These are phyloP conservation scores for Komagataella mondaviorum DNA, from an alignment of 805 yeast species.

Conservation along the genomic window DNA sequence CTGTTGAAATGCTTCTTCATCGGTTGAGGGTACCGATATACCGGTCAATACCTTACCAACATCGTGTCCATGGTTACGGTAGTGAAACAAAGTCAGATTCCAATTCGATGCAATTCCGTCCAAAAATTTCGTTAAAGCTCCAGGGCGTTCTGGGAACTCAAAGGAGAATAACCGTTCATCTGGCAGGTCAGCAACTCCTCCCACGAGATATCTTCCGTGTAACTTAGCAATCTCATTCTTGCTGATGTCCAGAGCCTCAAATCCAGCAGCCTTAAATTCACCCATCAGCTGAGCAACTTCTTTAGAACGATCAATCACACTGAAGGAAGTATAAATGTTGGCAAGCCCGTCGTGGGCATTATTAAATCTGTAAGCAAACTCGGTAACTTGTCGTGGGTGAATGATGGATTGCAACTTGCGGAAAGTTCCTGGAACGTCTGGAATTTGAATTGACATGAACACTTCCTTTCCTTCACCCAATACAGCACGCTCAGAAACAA, in stretches of 20 bases:
- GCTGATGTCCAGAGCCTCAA: constrained; percentile 72
- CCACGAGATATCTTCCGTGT: constrained; percentile 93
- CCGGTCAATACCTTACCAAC: constrained; percentile 90
- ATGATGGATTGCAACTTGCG: constrained; percentile 60
- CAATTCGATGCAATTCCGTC: constrained; percentile 59
- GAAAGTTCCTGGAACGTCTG: constrained; percentile 90
- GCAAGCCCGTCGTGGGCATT: constrained; percentile 36
- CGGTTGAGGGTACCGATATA: constrained; percentile 66
- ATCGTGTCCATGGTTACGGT: constrained; percentile 94
- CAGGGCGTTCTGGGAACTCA: constrained; percentile 97
- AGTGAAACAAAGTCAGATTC: constrained; percentile 92
- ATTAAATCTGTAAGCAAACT: constrained; percentile 78
- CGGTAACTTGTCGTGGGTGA: constrained; percentile 85
- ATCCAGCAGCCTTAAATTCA: constrained; percentile 47
- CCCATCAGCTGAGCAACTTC: constrained; percentile 58
- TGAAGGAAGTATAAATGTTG: constrained; percentile 77
- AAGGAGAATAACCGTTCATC: constrained; percentile 73
- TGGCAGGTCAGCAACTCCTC: constrained; percentile 67
- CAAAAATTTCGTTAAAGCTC: constrained; percentile 77
- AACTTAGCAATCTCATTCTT: constrained; percentile 91
- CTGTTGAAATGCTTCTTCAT: constrained; percentile 46
- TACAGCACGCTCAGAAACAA: constrained; percentile 94
- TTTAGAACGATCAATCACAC: constrained; percentile 59
- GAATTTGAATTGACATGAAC: constrained; percentile 79
- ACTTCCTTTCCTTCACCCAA: constrained; percentile 98